Base-by-base conservation (phyloP, 2,329 filamentous ascomycete genomes). In the Pseudopyricularia cyperi region DNA sequence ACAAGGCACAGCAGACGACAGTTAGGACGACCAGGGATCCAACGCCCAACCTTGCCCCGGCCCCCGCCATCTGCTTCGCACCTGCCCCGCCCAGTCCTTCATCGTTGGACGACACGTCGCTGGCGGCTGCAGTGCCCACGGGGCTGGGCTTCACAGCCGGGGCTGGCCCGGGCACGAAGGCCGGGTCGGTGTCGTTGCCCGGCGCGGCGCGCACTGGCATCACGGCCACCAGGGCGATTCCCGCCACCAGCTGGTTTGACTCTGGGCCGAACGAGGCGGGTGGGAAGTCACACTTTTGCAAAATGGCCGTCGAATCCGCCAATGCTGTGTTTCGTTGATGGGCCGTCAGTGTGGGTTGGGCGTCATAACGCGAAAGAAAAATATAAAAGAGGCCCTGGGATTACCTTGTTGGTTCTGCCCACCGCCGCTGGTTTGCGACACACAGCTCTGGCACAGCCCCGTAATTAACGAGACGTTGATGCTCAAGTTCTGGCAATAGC, bases 401-500 rank as follows among this genome's bases (percentile, higher is more conserved):
- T 24, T 44, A 44, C 28, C 11, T 17, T 49, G 9, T 4, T 19
- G 33, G 8, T 34, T 42, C 14, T 33, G 24, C 17, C 46, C 28
- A 17, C 32, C 24, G 12, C 15, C 50, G 3, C 22, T 8, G 24
- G 51, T 52, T 26, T 54, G 53, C 7, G 30, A 14, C n/a, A 52
- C 47, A 32, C 53, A 54, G 53, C 48, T 44, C n/a, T 48, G 50
- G 19, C 53, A 54, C 7, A 54, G 48, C 4, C 47, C 50, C 5
- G 53, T 32, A 15, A 54, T 44, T 8, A 22, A 2, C 22, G 37
- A 34, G 22, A 54, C 53, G 46, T 54, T 34, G 15, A 54, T 52
- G 32, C 53, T 54, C 32, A n/a, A 19, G 53, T 54, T 54, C 47
- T 51, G 37, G 42, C 53, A 52, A n/a, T 52, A 46, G 44, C 53